These are phyloP conservation scores for Tarenaya hassleriana DNA, from an alignment of 345 rosid genomes.

Conservation along the genomic window DNA sequence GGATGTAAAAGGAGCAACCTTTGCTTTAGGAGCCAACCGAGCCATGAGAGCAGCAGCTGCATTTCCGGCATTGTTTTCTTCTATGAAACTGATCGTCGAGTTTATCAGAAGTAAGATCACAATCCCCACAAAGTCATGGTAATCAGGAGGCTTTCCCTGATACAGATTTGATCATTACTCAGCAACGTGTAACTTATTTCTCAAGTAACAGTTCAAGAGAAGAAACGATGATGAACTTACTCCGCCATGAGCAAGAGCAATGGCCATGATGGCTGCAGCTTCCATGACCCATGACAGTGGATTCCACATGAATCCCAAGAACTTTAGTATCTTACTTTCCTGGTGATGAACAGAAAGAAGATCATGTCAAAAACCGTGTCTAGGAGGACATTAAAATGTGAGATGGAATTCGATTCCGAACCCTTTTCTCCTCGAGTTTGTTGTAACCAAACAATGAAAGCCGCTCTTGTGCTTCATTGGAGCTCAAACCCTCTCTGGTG, in stretches of 20 bases:
- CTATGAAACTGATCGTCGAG: conserved; percentile 58
- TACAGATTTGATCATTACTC: too few relatives aligned
- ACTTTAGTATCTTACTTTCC: conserved; percentile 55
- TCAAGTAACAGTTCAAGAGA: too few relatives aligned
- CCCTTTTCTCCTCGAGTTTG: conserved; percentile 54
- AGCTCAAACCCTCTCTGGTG: conserved; percentile 39
- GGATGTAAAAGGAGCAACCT: conserved; percentile 25
- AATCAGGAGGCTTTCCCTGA: conserved; percentile 54
- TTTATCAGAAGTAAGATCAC: conserved; percentile 43
- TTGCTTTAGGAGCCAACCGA: conserved; percentile 58
- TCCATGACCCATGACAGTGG: conserved; percentile 76
- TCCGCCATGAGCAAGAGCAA: conserved; percentile 65
- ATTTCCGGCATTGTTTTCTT: conserved; percentile 72
- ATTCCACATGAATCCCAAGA: conserved; percentile 62
- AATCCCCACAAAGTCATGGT: conserved; percentile 52
- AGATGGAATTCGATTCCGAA: not conserved
- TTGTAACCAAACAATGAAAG: conserved; percentile 52
- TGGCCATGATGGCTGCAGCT: conserved; percentile 68
- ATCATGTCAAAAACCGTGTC: conserved; percentile 4
- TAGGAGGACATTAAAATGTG: not conserved
- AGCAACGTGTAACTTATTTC: too few relatives aligned
- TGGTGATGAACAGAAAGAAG: conserved; percentile 16
- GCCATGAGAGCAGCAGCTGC: conserved; percentile 76
- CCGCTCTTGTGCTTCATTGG: conserved; percentile 34
- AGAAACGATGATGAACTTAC: conserved; percentile 23